phyloP scores from a whole-genome alignment of 192 early-diverging fungal species.

The Borealophlyctis nickersoniae region DNA sequence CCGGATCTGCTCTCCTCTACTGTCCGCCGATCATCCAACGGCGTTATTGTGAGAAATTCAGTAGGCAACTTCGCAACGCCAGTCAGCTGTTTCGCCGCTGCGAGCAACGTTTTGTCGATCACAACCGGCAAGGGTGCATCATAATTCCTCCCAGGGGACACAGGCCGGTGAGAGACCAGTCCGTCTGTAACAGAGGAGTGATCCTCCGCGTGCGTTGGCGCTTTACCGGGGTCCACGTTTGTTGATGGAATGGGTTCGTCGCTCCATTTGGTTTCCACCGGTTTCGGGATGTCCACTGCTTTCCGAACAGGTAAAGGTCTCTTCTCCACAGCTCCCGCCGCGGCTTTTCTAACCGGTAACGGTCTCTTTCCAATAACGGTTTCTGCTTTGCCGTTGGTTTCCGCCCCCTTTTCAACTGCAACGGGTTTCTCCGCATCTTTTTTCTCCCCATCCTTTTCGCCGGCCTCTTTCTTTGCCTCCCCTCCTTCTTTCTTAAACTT shows the following conservation, averaged over 20 bases:
- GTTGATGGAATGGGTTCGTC: constrained; percentile 4
- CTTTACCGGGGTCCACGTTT: background rate
- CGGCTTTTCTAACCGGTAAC: background rate
- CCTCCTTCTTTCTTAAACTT: constrained; percentile 12
- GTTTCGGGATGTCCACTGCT: too few species aligned
- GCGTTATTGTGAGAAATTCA: constrained; percentile 38
- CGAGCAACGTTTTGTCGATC: constrained; percentile 31
- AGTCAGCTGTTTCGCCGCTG: constrained; percentile 47
- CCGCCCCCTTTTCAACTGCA: background rate
- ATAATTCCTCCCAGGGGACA: background rate
- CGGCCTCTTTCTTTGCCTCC: constrained; percentile 6
- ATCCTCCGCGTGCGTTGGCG: background rate
- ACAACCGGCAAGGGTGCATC: constrained; percentile 13
- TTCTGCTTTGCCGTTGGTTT: background rate
- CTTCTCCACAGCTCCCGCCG: background rate
- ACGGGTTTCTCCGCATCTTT: background rate
- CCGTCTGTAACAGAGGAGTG: constrained; percentile 15
- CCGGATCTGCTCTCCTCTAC: background rate
- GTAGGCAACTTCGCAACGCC: constrained; percentile 55
- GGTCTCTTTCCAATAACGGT: background rate
- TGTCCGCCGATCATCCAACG: background rate
- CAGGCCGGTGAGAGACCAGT: background rate
- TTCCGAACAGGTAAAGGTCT: background rate
- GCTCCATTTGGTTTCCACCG: too few species aligned
- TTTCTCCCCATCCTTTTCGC: background rate